These are phyloP conservation scores for Rhizopus stolonifer DNA, from an alignment of 371 early-diverging fungal genomes.

Conservation along the genomic window DNA sequence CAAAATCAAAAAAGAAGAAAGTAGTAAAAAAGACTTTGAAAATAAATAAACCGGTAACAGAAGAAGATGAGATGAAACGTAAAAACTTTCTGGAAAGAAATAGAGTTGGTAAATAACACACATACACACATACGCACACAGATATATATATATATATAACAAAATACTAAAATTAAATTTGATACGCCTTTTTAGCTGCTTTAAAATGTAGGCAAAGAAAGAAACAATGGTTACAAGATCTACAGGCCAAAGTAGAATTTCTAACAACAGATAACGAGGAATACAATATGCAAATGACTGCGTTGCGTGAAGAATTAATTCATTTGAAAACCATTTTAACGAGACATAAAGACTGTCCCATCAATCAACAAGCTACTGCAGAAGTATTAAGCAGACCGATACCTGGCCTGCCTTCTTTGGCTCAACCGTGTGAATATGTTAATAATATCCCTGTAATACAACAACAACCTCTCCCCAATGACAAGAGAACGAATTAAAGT, in stretches of 20 bases:
- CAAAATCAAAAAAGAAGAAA: background rate
- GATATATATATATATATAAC: too few species aligned
- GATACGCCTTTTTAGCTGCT: constrained; percentile 47
- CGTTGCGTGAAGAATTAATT: constrained; percentile 52
- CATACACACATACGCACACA: too few species aligned
- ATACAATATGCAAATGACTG: constrained; percentile 39
- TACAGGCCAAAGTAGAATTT: constrained; percentile 59
- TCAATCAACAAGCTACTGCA: constrained; percentile 15
- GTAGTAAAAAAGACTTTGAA: background rate
- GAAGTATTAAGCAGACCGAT: constrained; percentile 23
- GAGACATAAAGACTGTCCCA: constrained; percentile 58
- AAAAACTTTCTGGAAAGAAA: constrained; percentile 82
- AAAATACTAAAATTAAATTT: background rate
- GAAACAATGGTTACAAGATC: constrained; percentile 59
- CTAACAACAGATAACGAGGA: constrained; percentile 54
- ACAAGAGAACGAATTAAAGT: too few species aligned
- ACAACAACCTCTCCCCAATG: background rate
- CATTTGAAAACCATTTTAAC: constrained; percentile 55
- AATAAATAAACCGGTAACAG: background rate
- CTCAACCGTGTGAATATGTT: constrained; percentile 1
- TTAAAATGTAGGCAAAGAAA: constrained; percentile 74
- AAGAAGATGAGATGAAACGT: constrained; percentile 67
- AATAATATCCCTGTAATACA: background rate
- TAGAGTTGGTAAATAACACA: constrained; percentile 67
- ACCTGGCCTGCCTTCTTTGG: constrained; percentile 8